Base-by-base conservation (phyloP, 2,329 filamentous ascomycete species). In the Saccharata proteae region DNA sequence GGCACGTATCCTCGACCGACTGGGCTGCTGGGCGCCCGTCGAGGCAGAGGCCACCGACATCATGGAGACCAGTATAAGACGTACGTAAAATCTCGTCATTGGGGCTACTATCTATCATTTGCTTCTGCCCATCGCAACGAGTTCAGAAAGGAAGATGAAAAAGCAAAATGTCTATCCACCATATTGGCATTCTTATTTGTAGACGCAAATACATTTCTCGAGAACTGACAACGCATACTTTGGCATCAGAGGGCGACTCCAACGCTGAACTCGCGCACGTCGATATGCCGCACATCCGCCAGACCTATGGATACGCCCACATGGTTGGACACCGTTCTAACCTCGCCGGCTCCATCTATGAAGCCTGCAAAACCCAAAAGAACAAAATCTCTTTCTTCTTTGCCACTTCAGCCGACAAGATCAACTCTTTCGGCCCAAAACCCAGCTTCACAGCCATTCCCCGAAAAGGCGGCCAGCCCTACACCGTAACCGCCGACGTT, bases 281-380 rank as follows among this genome's bases (percentile, higher is more conserved):
- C 25, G 64, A 74, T 37, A 69, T 88, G 46, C 61, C 62, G 18
- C 74, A 83, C 42, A 74, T 88, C 40, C 59, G 68, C 29, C 57
- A 69, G 6, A 74, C 69, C 18, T 88, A 85, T 48, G 71, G 71
- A 20, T 84, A 79, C 49, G 74, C 79, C 0, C 81, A 88, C 57
- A 84, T 81, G 69, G 79, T 82, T 4, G 81, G 80, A 6, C 82
- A 90, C 50, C 73, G 82, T 13, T 67, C 77, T 0, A 80, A 76
- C 6, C 66, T 88, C 4, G 79, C 81, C 5, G 69, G 69, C 20
- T 69, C 70, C 5, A 58, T 88, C 18, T 85, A 75, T 53, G 64
- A 78, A 28, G 80, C 70, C n/a, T 86, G 80, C 55, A 61, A 72
- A 44, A 59, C 62, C 27, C 65, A 80, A 44, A 51, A 66, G 12